phyloP scores from a whole-genome alignment of 208 protist genomes.

The Acanthamoeba triangularis region DNA sequence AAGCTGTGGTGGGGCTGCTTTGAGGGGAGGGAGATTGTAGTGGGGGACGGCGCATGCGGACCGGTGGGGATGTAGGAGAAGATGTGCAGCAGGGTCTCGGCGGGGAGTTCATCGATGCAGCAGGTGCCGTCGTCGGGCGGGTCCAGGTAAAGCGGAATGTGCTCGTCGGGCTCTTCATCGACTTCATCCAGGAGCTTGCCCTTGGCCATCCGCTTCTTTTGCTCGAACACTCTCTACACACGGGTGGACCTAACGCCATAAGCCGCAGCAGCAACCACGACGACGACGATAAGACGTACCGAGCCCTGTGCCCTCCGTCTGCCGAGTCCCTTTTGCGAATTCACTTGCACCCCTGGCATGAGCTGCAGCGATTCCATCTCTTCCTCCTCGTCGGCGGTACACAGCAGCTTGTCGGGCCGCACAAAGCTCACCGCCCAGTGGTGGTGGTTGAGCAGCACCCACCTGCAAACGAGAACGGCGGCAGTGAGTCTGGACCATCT shows the following conservation, averaged over 20 bases:
- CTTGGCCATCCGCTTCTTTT: background rate
- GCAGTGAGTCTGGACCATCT: background rate
- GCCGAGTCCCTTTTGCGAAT: no score
- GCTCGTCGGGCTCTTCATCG: background rate
- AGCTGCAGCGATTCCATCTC: background rate
- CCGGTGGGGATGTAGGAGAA: constrained; percentile 1
- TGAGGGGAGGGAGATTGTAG: background rate
- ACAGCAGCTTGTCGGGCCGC: background rate
- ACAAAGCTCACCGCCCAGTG: constrained; percentile 57
- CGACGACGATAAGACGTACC: background rate
- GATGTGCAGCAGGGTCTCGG: constrained; percentile 32
- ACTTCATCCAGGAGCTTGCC: background rate
- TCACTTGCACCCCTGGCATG: no score
- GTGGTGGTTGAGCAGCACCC: constrained; percentile 56
- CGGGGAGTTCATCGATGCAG: constrained; percentile 28
- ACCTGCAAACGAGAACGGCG: background rate
- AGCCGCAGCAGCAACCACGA: no score
- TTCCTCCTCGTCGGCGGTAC: constrained; percentile 7
- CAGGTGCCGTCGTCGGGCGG: constrained; percentile 29
- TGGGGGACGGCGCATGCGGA: background rate
- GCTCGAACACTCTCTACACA: background rate
- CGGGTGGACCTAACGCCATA: background rate
- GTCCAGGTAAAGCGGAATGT: constrained; percentile 37
- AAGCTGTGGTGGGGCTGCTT: background rate
- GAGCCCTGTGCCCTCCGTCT: background rate